Evolutionary conservation across 805 yeast species (phyloP).

Genomic region (Yamadazyma ubonensis): DNA sequence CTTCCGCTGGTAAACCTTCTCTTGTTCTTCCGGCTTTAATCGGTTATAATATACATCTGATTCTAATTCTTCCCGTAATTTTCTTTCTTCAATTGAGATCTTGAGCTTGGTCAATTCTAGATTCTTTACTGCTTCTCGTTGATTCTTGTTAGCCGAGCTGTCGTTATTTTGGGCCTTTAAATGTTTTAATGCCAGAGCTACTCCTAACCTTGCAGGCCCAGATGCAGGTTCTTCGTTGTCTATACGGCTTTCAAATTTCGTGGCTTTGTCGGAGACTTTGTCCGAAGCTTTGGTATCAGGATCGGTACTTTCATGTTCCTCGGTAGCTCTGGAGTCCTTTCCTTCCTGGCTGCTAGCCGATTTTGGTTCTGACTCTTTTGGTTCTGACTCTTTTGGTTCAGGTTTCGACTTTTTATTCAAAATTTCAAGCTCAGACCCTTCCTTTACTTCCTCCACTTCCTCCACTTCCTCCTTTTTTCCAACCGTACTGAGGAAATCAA

Average conservation of each 20-base stretch:
- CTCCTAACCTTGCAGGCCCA: constrained; percentile 13
- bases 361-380: too few relatives aligned
- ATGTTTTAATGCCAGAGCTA: constrained; percentile 29
- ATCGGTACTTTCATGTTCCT: neutral
- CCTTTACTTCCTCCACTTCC: neutral
- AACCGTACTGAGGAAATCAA: constrained; percentile 33
- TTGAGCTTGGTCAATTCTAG: constrained; percentile 31
- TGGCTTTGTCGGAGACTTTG: neutral
- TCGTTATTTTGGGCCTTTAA: constrained; percentile 23
- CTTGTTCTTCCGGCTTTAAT: constrained; percentile 29
- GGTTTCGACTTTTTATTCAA: too few relatives aligned
- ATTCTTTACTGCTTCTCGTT: constrained; percentile 24
- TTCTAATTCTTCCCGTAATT: constrained; percentile 28
- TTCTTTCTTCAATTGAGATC: constrained; percentile 33
- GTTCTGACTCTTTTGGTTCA: too few relatives aligned
- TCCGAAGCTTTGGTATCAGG: too few relatives aligned
- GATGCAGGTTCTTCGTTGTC: neutral
- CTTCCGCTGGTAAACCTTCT: constrained; percentile 21
- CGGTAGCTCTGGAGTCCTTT: neutral
- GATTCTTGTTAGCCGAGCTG: constrained; percentile 10
- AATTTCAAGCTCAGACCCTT: too few relatives aligned
- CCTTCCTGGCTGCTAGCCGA: neutral
- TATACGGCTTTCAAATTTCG: neutral
- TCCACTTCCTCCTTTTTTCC: constrained; percentile 2
- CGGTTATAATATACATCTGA: constrained; percentile 25